These are phyloP conservation scores for Calocybe gangraenosa DNA, from an alignment of 768 basidiomycete genomes.

Conservation along the genomic window DNA sequence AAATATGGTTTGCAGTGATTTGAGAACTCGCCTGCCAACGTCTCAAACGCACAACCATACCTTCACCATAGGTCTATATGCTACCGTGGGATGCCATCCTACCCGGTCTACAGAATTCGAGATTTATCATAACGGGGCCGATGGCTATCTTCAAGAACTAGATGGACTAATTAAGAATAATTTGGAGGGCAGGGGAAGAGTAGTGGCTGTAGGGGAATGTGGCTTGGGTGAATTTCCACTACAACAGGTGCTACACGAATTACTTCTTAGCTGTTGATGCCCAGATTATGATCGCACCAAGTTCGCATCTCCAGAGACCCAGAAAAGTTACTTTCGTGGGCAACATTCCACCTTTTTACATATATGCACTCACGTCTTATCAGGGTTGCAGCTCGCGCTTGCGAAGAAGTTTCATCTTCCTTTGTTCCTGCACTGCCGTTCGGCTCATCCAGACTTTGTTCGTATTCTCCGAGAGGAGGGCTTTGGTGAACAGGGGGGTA, in stretches of 20 bases:
- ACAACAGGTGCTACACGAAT: not conserved
- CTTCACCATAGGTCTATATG: constrained; percentile 59
- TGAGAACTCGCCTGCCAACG: not conserved
- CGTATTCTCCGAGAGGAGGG: constrained; percentile 61
- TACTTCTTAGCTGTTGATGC: not conserved
- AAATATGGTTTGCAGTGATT: constrained; percentile 38
- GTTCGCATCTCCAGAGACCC: constrained; percentile 55
- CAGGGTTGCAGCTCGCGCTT: constrained; percentile 54
- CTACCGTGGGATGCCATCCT: constrained; percentile 79
- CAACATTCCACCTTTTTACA: constrained; percentile 3
- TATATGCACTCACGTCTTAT: not conserved
- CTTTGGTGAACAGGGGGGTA: constrained; percentile 54
- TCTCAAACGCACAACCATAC: not conserved
- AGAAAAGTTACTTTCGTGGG: constrained; percentile 62
- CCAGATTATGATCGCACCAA: constrained; percentile 76
- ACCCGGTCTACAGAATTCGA: constrained; percentile 72
- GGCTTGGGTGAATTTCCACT: constrained; percentile 53
- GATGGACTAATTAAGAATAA: constrained; percentile 49
- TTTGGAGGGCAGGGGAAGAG: constrained; percentile 49
- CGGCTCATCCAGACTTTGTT: constrained; percentile 71
- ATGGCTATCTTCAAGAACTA: constrained; percentile 57
- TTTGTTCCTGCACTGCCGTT: constrained; percentile 76
- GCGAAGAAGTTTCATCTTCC: constrained; percentile 73
- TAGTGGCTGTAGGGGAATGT: constrained; percentile 76
- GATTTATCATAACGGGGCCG: constrained; percentile 46